Conservation (phyloP, 768 basidiomycete species). For the Boletus tomentosulus region DNA sequence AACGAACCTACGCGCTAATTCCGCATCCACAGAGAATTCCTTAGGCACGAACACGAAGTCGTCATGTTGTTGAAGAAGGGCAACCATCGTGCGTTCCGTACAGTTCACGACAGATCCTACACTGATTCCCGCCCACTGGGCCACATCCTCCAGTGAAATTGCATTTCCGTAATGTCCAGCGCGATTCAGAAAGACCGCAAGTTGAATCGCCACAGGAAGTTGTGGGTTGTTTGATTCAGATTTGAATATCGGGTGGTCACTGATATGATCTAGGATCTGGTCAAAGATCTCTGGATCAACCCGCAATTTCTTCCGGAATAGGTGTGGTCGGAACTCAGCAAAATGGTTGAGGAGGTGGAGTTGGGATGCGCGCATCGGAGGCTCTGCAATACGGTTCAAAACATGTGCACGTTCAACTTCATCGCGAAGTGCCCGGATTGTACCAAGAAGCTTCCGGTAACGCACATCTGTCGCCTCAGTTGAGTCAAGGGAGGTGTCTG, state of each 20-base stretch:
- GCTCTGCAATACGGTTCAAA: too few species aligned
- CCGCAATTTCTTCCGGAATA: constrained; percentile 24
- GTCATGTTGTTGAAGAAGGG: constrained; percentile 1
- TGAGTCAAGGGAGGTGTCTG: too few species aligned
- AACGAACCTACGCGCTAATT: not conserved
- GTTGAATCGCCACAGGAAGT: constrained; percentile 25
- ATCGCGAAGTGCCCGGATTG: too few species aligned
- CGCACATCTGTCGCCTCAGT: too few species aligned
- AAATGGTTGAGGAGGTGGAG: constrained; percentile 2
- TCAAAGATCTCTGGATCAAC: constrained; percentile 26
- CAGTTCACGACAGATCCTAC: constrained; percentile 1
- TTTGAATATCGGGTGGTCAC: constrained; percentile 21
- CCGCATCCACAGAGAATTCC: not conserved
- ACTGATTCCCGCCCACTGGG: constrained; percentile 8
- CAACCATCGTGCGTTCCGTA: not conserved
- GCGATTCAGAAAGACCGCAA: constrained; percentile 23
- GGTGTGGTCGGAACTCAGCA: constrained; percentile 7
- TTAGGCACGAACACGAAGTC: not conserved
- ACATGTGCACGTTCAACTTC: too few species aligned
- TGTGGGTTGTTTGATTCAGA: constrained; percentile 17
- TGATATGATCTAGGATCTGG: constrained; percentile 16
- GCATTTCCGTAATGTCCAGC: constrained; percentile 30
- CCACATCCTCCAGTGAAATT: not conserved
- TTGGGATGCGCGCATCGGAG: too few species aligned
- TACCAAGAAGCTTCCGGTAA: too few species aligned